These are phyloP conservation scores for Malassezia slooffiae DNA, from an alignment of 1,284 basidiomycete species.

Conservation along the genomic window DNA sequence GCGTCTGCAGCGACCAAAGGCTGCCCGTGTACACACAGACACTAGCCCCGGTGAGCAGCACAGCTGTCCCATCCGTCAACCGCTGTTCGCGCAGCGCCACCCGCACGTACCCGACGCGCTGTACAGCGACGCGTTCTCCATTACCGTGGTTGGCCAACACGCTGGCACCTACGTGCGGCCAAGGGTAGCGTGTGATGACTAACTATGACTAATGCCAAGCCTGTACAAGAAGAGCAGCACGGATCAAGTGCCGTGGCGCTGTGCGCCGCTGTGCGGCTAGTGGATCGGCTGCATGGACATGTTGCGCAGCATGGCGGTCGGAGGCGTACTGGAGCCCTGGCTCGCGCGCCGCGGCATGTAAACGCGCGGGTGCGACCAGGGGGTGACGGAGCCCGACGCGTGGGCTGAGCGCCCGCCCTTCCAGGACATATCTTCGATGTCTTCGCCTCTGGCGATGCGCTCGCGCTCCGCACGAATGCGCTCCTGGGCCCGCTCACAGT, in stretches of 20 bases:
- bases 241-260: too few relatives aligned
- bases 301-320: neutral
- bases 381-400: slow-evolving; percentile 2
- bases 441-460: slow-evolving; percentile 26
- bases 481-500: slow-evolving; percentile 41
- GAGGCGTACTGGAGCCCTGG: neutral
- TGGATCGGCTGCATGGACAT: slow-evolving; percentile 6
- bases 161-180: too few relatives aligned
- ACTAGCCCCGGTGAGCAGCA: slow-evolving; percentile 1
- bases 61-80: too few relatives aligned
- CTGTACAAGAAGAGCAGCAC: too few relatives aligned
- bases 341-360: slow-evolving; percentile 6
- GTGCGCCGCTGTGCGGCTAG: too few relatives aligned
- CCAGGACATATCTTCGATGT: slow-evolving; percentile 21
- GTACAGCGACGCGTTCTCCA: slow-evolving; percentile 17
- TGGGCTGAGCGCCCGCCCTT: too few relatives aligned
- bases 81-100: too few relatives aligned
- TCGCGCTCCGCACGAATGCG: slow-evolving; percentile 38
- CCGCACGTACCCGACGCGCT: slow-evolving; percentile 23
- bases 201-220: too few relatives aligned
- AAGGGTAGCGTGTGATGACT: too few relatives aligned
- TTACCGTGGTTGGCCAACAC: neutral
- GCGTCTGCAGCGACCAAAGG: slow-evolving; percentile 34
- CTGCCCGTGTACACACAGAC: slow-evolving; percentile 30
- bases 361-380: slow-evolving; percentile 11